Evolutionary conservation across 208 protist genomes (phyloP).

Genomic region (Leishmania tarentolae): DNA sequence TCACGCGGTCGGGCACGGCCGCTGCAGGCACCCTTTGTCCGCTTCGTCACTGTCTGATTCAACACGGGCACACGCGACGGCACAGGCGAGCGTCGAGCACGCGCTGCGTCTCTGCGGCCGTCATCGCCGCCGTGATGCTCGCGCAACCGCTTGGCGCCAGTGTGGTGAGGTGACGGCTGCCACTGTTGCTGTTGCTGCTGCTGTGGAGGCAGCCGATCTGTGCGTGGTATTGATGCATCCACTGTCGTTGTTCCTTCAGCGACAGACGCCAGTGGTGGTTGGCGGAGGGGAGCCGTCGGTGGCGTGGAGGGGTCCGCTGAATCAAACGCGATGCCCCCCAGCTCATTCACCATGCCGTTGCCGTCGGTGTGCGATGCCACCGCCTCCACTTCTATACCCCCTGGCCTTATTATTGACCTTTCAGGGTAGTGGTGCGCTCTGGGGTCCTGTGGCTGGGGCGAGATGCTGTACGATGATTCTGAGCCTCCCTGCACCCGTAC

Average conservation of each 20-base stretch:
- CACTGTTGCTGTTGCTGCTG: not conserved
- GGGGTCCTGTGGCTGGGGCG: constrained; percentile 33
- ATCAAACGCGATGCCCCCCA: not conserved
- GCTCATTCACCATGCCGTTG: not conserved
- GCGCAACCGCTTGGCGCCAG: constrained; percentile 6
- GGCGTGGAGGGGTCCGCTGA: not conserved
- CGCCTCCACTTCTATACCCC: not conserved
- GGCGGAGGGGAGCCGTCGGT: not conserved
- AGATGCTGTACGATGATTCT: constrained; percentile 20
- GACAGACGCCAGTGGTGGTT: not conserved
- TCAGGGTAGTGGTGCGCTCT: not conserved
- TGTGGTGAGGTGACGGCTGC: not conserved
- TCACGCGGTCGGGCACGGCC: not conserved
- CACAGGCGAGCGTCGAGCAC: not conserved
- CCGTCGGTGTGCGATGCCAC: not conserved
- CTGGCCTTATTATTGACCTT: not conserved
- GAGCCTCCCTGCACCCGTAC: not conserved
- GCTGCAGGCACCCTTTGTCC: not conserved
- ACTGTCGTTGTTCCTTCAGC: not conserved
- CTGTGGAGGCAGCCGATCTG: not conserved
- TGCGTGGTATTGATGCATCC: not conserved
- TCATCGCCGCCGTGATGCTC: not conserved
- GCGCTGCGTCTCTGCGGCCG: not conserved
- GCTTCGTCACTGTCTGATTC: not conserved
- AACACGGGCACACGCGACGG: not conserved